Evolutionary conservation across 495 filamentous ascomycete genomes (phyloP), one percentile per base, ranked within the genome.

Genomic region (Daldinia vernicosa): DNA sequence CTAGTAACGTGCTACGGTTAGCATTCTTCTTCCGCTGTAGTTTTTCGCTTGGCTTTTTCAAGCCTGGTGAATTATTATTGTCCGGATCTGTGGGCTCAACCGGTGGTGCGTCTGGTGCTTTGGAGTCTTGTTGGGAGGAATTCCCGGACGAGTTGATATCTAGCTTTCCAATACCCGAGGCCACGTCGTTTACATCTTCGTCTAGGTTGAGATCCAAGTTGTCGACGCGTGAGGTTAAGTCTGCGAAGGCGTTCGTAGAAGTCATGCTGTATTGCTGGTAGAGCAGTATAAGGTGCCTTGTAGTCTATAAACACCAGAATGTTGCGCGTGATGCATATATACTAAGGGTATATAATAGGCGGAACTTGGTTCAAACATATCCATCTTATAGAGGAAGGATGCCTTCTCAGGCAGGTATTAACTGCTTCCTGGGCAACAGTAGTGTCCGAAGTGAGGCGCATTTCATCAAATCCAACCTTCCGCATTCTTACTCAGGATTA

Each of bases 1-100:
- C 80, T 84, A 75, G 28, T 24, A 72, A 19, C 35, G 63, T 60
- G 59, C 43, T 8, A 5, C 2, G 8, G 60, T 75, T 50, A 75
- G 70, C 63, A 12, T 66, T 50, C 17, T 14, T 60, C 37, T 30
- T 15, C 50, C 1, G 40, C 40, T n/a, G 43, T 47, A 3, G 9
- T 12, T 24, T 47, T 11, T 0, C 8, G 7, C 17, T 4, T 47
- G 17, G 19, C 0, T 24, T 24, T 47, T 19, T 8, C 1, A 47
- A 47, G 43, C 8, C 43, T 35, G 33, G 4, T 11, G 33, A 0
- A 4, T 35, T 14, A 4, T 35, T 14, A 12, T 35, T 14, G 2
- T 14, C 33, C 33, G 2, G 12, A 14, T 35, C 33, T 0, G 33
- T 35, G 3, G 33, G 2, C 33, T 35, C 33, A 12, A 35, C 33